These are phyloP conservation scores for Paraphysoderma sedebokerense DNA, from an alignment of 371 early-diverging fungal genomes.

Conservation along the genomic window DNA sequence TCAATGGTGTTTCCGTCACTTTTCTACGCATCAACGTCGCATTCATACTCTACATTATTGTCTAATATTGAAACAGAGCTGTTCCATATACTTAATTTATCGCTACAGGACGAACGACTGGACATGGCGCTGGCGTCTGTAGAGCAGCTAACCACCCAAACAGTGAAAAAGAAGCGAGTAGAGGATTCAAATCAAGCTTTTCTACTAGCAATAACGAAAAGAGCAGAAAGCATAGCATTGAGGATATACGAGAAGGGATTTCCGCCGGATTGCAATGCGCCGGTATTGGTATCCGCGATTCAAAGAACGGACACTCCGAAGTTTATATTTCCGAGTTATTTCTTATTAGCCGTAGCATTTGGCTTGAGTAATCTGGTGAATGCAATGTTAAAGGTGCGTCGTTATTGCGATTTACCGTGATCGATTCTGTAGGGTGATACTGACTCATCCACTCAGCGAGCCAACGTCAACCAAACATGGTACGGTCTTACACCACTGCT, in stretches of 20 bases:
- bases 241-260: constrained; percentile 29
- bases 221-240: constrained; percentile 21
- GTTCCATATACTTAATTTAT: not conserved
- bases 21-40: too few relatives aligned
- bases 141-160: constrained; percentile 7
- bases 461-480: constrained; percentile 23
- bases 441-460: constrained; percentile 2
- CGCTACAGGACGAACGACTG: not conserved
- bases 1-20: too few relatives aligned
- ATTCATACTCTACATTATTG: too few relatives aligned
- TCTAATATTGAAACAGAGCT: not conserved
- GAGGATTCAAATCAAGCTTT: constrained; percentile 17
- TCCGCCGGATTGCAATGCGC: constrained; percentile 24
- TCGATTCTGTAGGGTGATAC: not conserved
- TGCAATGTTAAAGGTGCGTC: constrained; percentile 23
- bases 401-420: constrained; percentile 5
- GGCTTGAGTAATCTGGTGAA: constrained; percentile 18
- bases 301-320: constrained; percentile 1
- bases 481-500: constrained; percentile 14
- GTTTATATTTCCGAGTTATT: constrained; percentile 20
- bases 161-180: constrained; percentile 15
- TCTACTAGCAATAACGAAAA: constrained; percentile 17
- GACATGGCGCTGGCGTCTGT: not conserved
- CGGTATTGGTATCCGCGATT: constrained; percentile 6
- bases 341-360: constrained; percentile 18